A percentile compares a stretch with the other conserved stretches of the same genome.
phyloP scores from a whole-genome alignment of 306 rosid genomes.

The Trifolium subterraneum region DNA sequence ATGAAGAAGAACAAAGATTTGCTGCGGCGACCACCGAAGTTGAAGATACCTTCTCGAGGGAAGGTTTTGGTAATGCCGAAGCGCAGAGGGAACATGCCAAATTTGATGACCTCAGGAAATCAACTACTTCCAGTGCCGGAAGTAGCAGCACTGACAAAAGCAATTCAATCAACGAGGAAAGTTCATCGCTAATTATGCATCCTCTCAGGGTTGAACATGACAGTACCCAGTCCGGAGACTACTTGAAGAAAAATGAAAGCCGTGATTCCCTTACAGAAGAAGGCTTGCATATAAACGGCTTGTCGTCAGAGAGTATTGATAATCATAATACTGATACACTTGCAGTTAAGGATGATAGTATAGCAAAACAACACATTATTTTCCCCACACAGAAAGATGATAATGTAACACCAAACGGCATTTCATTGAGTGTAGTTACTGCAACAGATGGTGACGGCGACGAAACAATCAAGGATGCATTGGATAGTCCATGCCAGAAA shows the following conservation, averaged over 20 bases:
- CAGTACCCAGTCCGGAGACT: neutral
- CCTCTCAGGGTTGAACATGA: slow-evolving; percentile 38
- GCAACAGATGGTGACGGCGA: slow-evolving; percentile 45
- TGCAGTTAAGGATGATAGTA: slow-evolving; percentile 46
- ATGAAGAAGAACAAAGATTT: slow-evolving; percentile 49
- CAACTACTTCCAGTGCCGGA: slow-evolving; percentile 26
- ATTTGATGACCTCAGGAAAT: slow-evolving; percentile 47
- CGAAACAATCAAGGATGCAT: slow-evolving; percentile 38
- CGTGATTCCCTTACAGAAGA: slow-evolving; percentile 41
- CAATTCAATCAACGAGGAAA: slow-evolving; percentile 50
- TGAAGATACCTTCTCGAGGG: slow-evolving; percentile 31
- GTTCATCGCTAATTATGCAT: slow-evolving; percentile 44
- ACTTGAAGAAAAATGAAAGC: slow-evolving; percentile 45
- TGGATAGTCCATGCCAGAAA: slow-evolving; percentile 57
- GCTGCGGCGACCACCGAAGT: slow-evolving; percentile 42
- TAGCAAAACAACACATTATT: slow-evolving; percentile 37
- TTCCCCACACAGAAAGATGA: slow-evolving; percentile 43
- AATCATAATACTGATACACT: slow-evolving; percentile 13
- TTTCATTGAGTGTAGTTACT: slow-evolving; percentile 45
- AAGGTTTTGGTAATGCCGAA: slow-evolving; percentile 42
- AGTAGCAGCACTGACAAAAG: slow-evolving; percentile 41
- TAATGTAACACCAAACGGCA: slow-evolving; percentile 42
- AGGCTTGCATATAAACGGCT: slow-evolving; percentile 31
- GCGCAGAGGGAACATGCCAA: slow-evolving; percentile 43
- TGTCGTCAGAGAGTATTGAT: slow-evolving; percentile 39